Conservation (phyloP, 1,284 basidiomycete species). For the Apiotrichum akiyoshidainum region DNA sequence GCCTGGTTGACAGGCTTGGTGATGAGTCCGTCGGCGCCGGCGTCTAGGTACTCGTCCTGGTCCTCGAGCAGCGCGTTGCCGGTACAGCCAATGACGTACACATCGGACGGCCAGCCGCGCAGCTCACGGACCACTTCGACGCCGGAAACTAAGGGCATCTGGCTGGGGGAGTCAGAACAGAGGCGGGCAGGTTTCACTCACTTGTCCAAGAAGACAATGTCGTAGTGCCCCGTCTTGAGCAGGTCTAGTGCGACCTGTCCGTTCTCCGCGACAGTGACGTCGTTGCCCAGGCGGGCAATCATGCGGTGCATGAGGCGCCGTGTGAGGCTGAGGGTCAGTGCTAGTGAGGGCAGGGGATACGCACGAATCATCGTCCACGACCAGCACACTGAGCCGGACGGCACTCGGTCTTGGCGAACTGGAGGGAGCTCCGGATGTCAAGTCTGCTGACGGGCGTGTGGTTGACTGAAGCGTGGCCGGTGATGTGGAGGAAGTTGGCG, state of each 20-base stretch:
- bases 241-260: conserved; percentile 74
- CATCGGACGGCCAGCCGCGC: conserved; percentile 62
- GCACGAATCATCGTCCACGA: conserved; percentile 51
- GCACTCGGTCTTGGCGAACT: not conserved
- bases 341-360: too few species aligned
- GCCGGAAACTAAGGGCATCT: conserved; percentile 71
- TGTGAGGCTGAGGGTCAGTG: conserved; percentile 55
- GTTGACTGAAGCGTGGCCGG: too few species aligned
- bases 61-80: conserved; percentile 66
- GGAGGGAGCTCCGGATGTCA: not conserved
- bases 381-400: conserved; percentile 24
- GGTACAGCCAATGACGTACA: conserved; percentile 68
- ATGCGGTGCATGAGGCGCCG: conserved; percentile 76
- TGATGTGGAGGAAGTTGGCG: too few species aligned
- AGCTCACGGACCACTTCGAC: conserved; percentile 66
- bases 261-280: conserved; percentile 76
- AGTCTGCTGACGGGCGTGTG: too few species aligned
- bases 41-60: conserved; percentile 66
- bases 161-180: conserved; percentile 21
- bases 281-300: conserved; percentile 71
- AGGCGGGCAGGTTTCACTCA: conserved; percentile 20
- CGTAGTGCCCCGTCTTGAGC: conserved; percentile 57
- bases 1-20: conserved; percentile 46
- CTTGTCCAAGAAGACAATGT: conserved; percentile 79
- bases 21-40: conserved; percentile 61